A percentile compares a stretch with the other conserved stretches of the same genome.
Conservation (phyloP, 306 rosid species). For the Boehmeria nivea region DNA sequence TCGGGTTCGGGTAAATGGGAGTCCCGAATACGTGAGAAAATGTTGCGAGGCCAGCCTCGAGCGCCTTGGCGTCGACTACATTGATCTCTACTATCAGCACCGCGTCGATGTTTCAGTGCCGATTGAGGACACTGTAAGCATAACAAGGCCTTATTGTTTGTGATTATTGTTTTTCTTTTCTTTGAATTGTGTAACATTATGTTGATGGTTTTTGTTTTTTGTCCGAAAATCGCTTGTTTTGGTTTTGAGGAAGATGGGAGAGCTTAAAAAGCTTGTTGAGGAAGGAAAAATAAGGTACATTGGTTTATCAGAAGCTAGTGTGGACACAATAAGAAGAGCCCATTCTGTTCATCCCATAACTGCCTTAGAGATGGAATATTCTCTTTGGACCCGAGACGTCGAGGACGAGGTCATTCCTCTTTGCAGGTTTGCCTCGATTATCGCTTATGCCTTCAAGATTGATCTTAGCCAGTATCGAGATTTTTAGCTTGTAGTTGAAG, state of each 20-base stretch:
- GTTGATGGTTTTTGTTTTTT: too few relatives aligned
- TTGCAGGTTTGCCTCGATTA: constrained; percentile 41
- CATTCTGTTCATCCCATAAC: constrained; percentile 73
- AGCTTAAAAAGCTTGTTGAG: constrained; percentile 53
- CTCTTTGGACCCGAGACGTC: constrained; percentile 56
- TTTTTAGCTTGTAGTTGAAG: too few relatives aligned
- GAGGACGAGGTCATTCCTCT: constrained; percentile 60
- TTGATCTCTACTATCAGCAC: constrained; percentile 59
- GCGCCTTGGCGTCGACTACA: constrained; percentile 37
- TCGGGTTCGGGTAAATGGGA: constrained; percentile 38
- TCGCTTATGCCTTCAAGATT: too few relatives aligned
- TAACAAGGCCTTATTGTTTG: not conserved
- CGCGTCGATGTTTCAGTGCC: constrained; percentile 55
- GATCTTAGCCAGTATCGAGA: too few relatives aligned
- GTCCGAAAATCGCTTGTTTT: not conserved
- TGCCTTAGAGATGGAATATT: constrained; percentile 72
- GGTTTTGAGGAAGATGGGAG: constrained; percentile 20
- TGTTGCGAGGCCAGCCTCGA: constrained; percentile 69
- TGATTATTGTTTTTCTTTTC: not conserved
- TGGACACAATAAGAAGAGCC: constrained; percentile 59
- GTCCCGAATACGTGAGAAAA: constrained; percentile 47
- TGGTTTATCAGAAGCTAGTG: constrained; percentile 54
- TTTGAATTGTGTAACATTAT: not conserved
- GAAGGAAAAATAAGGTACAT: constrained; percentile 63
- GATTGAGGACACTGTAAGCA: constrained; percentile 74